Conservation (phyloP, 345 rosid species). For the Lumnitzera racemosa region DNA sequence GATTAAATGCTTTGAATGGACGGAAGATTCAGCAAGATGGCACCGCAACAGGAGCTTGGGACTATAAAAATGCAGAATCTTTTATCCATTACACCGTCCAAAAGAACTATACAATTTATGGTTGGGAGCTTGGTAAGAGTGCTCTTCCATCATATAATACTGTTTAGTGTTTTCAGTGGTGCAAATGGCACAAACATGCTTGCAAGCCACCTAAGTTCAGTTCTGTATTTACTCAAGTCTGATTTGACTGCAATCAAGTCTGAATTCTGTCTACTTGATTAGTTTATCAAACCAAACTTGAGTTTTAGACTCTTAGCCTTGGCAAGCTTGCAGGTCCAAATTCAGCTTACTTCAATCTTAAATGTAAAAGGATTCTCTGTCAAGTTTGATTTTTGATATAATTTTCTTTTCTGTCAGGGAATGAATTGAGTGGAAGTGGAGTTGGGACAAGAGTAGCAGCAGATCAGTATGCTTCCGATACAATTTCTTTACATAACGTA, state of each 20-base stretch:
- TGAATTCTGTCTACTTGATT: no score
- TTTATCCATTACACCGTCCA: constrained; percentile 48
- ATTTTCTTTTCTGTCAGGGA: constrained; percentile 36
- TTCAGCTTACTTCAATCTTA: background rate
- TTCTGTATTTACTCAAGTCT: no score
- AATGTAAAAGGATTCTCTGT: background rate
- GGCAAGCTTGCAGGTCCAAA: background rate
- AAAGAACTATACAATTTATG: constrained; percentile 43
- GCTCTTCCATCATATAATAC: no score
- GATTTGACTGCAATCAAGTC: no score
- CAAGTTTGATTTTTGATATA: no score
- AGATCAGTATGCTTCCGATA: constrained; percentile 64
- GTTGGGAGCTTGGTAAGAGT: constrained; percentile 84
- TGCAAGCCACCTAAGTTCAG: no score
- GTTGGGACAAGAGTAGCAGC: constrained; percentile 72
- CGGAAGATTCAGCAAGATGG: constrained; percentile 33
- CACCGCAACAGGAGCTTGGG: constrained; percentile 62
- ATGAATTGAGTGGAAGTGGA: constrained; percentile 77
- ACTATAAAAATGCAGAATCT: constrained; percentile 65
- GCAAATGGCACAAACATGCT: no score
- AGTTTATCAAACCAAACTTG: no score
- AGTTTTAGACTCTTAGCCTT: no score
- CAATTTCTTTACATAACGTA: constrained; percentile 38
- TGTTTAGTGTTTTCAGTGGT: no score
- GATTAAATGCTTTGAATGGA: constrained; percentile 67